Conservation (phyloP, 305 asterid species). For the Striga hermonthica region DNA sequence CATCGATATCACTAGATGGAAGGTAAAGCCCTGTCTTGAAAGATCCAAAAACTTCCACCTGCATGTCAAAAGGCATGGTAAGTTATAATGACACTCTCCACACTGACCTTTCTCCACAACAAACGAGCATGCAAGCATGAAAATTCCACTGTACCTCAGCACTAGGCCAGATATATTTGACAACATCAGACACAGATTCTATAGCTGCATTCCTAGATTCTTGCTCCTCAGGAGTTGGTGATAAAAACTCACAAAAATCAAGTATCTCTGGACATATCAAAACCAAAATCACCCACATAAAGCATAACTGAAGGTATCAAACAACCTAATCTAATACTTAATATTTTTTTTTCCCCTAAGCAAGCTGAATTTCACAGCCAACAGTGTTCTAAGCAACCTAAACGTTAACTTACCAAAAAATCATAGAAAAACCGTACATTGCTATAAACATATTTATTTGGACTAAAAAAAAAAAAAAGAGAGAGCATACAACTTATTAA, state of each 20-base stretch:
- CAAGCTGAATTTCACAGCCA: background rate
- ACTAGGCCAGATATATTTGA: slow-evolving; percentile 83
- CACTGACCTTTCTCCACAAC: slow-evolving; percentile 1
- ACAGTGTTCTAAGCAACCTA: background rate
- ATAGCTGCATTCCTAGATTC: slow-evolving; percentile 71
- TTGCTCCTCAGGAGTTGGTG: slow-evolving; percentile 85
- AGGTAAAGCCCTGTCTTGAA: slow-evolving; percentile 93
- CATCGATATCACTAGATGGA: slow-evolving; percentile 94
- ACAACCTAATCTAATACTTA: background rate
- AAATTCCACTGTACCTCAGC: slow-evolving; percentile 52
- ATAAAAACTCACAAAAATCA: slow-evolving; percentile 85
- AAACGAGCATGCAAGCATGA: background rate
- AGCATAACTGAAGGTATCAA: slow-evolving; percentile 34
- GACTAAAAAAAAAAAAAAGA: slow-evolving; percentile 14
- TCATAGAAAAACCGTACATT: slow-evolving; percentile 2
- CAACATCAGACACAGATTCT: slow-evolving; percentile 67
- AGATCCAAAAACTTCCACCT: slow-evolving; percentile 95
- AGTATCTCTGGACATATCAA: slow-evolving; percentile 64
- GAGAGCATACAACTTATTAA: background rate
- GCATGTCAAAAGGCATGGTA: slow-evolving; percentile 32
- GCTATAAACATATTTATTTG: background rate
- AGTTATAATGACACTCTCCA: slow-evolving; percentile 17
- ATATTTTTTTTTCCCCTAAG: background rate
- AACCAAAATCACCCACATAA: slow-evolving; percentile 41
- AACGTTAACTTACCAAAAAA: too few relatives aligned